Conservation (phyloP, 176 grass and related monocot species). For the Tuctoria greenei region DNA sequence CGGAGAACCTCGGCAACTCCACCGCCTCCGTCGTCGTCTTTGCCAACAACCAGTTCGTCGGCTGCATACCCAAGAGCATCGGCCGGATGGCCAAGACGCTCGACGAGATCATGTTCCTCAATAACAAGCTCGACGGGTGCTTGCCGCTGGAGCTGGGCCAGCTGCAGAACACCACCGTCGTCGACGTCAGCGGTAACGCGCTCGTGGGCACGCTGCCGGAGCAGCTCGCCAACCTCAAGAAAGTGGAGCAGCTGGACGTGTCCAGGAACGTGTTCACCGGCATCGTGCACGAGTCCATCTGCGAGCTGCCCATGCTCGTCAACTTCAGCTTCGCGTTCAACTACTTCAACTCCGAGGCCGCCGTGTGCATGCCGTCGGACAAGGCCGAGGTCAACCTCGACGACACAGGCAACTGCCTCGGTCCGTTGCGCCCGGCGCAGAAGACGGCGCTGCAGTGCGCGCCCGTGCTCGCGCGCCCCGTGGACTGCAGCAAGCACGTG, state of each 20-base stretch:
- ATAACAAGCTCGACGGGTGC: conserved; percentile 49
- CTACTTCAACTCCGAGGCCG: conserved; percentile 57
- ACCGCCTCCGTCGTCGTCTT: conserved; percentile 48
- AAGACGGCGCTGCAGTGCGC: conserved; percentile 54
- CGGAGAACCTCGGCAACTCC: conserved; percentile 48
- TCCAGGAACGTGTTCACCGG: conserved; percentile 40
- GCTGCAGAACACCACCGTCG: conserved; percentile 10
- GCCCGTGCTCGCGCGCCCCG: conserved; percentile 40
- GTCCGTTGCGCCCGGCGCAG: conserved; percentile 21
- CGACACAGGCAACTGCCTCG: conserved; percentile 49
- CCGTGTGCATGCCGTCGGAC: conserved; percentile 35
- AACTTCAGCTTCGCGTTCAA: conserved; percentile 70
- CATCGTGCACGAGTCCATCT: conserved; percentile 45
- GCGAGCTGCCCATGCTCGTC: conserved; percentile 45
- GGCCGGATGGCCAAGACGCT: conserved; percentile 38
- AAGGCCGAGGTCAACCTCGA: conserved; percentile 17
- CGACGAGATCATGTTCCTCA: conserved; percentile 43
- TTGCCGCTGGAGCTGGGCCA: conserved; percentile 46
- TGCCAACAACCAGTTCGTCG: conserved; percentile 40
- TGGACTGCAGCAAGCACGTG: conserved; percentile 47
- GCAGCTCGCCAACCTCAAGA: not conserved
- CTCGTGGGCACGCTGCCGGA: conserved; percentile 23
- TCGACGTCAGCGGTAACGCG: conserved; percentile 37
- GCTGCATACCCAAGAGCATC: conserved; percentile 48
- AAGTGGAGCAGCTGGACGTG: conserved; percentile 43